These are phyloP conservation scores for Aegilops tauschii DNA, from an alignment of 176 grass and related monocot species.

Conservation along the genomic window DNA sequence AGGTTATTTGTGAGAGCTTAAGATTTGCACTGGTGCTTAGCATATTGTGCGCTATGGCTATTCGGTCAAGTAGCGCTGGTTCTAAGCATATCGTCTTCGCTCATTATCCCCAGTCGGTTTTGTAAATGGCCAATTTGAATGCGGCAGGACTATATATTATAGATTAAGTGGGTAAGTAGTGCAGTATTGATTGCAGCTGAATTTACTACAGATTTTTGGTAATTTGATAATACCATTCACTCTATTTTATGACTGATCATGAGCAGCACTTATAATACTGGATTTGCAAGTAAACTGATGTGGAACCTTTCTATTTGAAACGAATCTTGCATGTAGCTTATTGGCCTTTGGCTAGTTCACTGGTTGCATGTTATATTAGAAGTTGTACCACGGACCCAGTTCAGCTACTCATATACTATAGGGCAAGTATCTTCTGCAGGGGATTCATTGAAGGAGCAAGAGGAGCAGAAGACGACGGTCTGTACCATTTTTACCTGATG, in stretches of 20 bases:
- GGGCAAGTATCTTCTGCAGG: slow-evolving; percentile 36
- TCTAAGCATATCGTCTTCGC: background rate
- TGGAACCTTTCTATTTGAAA: slow-evolving; percentile 6
- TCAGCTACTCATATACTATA: background rate
- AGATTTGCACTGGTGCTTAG: background rate
- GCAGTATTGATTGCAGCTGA: background rate
- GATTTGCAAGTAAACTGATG: background rate
- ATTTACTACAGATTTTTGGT: background rate
- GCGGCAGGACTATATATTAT: background rate
- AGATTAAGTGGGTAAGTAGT: background rate
- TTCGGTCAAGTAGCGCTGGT: background rate
- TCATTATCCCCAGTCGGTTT: background rate
- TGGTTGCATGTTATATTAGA: slow-evolving; percentile 12
- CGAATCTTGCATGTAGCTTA: background rate
- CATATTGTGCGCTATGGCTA: background rate
- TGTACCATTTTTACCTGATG: background rate
- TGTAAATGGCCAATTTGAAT: slow-evolving; percentile 1
- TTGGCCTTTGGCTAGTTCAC: background rate
- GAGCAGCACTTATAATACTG: background rate
- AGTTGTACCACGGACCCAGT: background rate
- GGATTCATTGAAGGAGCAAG: slow-evolving; percentile 32
- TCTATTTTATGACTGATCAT: background rate
- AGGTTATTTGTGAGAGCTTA: slow-evolving; percentile 5
- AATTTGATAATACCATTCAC: background rate
- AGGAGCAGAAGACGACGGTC: slow-evolving; percentile 55